A percentile compares a stretch with the other conserved stretches of the same genome.
phyloP scores from a whole-genome alignment of 2,329 filamentous ascomycete species.

The Trichophyton benhamiae region DNA sequence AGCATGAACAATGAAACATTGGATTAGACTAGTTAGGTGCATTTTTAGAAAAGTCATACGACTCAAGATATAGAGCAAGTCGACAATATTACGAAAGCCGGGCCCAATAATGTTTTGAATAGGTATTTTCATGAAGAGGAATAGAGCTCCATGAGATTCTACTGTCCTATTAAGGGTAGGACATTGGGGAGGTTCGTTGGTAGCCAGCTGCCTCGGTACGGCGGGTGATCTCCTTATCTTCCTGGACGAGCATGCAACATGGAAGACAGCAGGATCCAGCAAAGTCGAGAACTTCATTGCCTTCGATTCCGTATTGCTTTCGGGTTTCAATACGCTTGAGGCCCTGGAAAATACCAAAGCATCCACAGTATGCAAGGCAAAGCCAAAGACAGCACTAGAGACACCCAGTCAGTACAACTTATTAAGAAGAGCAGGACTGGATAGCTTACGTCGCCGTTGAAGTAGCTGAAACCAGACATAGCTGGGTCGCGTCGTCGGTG shows the following conservation, averaged over 20 bases:
- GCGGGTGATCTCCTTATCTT: slow-evolving; percentile 41
- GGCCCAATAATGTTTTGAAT: neutral
- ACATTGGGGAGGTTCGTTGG: slow-evolving; percentile 11
- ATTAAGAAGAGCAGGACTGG: neutral
- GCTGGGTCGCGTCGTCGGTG: neutral
- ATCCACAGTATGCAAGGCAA: slow-evolving; percentile 20
- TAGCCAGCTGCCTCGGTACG: slow-evolving; percentile 17
- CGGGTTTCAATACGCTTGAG: slow-evolving; percentile 45
- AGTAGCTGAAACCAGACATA: neutral
- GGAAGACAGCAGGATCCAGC: slow-evolving; percentile 43
- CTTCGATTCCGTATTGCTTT: slow-evolving; percentile 42
- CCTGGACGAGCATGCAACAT: slow-evolving; percentile 47
- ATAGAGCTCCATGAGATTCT: neutral
- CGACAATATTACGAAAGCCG: neutral
- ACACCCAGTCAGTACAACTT: neutral
- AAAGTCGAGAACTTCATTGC: slow-evolving; percentile 39
- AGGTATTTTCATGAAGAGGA: neutral
- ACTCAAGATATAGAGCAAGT: neutral
- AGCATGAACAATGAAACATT: too few relatives aligned
- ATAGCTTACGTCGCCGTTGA: neutral
- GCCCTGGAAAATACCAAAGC: slow-evolving; percentile 35
- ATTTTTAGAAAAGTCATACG: too few relatives aligned
- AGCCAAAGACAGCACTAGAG: slow-evolving; percentile 26
- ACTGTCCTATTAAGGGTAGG: neutral
- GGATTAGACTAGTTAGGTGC: too few relatives aligned